Evolutionary conservation across 2,329 filamentous ascomycete species (phyloP).

Genomic region (Aspergillus tamarii): DNA sequence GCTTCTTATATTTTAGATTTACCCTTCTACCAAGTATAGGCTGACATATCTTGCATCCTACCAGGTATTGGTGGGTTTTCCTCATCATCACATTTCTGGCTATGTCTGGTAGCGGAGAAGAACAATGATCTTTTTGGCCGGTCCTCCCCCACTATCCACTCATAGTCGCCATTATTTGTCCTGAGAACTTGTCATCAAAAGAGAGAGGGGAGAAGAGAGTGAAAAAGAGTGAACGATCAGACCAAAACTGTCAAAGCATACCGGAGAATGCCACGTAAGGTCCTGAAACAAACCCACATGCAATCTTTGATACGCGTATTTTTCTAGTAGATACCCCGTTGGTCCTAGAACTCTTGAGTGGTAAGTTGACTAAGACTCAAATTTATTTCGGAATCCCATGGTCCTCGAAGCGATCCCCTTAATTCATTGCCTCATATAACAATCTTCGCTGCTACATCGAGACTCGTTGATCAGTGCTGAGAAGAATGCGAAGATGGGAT

Average conservation of each 20-base stretch:
- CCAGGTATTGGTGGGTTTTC: conserved; percentile 53
- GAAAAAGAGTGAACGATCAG: not conserved
- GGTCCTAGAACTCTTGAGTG: not conserved
- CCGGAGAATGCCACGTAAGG: not conserved
- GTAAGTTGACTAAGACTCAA: not conserved
- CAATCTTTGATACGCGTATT: not conserved
- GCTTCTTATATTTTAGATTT: not conserved
- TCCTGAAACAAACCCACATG: not conserved
- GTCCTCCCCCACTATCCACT: not conserved
- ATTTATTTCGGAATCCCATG: not conserved
- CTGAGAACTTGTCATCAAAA: not conserved
- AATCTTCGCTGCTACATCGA: not conserved
- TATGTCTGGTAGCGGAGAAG: conserved; percentile 46
- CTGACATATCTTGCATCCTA: conserved; percentile 12
- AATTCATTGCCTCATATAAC: not conserved
- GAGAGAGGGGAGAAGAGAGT: not conserved
- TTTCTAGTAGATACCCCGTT: not conserved
- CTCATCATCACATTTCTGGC: conserved; percentile 45
- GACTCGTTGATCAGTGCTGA: no score
- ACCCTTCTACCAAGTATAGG: not conserved
- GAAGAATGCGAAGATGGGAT: no score
- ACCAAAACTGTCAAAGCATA: not conserved
- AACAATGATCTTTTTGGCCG: conserved; percentile 18
- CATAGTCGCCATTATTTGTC: not conserved
- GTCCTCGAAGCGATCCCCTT: not conserved